Evolutionary conservation across 1,139 yeast species (phyloP), one percentile per base, ranked within the genome.

Genomic region (Blastobotrys ciferrii): DNA sequence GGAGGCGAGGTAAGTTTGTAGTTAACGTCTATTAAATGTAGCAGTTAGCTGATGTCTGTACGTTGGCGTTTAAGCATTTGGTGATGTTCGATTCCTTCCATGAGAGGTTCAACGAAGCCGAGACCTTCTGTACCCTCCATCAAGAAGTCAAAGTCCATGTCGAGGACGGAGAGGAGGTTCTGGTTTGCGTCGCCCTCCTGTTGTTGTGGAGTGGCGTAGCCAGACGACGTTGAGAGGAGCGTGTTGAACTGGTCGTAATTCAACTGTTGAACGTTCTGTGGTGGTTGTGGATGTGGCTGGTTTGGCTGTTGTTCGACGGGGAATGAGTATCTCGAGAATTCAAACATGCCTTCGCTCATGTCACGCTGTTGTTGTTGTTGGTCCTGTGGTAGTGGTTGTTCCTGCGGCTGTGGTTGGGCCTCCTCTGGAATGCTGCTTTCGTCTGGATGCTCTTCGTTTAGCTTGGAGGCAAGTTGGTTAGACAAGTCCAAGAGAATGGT

Each of bases 61-160:
- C 28, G 43, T 23, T 20, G 43, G 30, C 41, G 45, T 42, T 32
- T 32, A 49, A 50, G 52, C 51, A 50, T 54, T 37, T 60, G 61
- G 25, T 60, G 64, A 43, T 82, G 87, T 62, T 87, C 95, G 46
- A 87, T 78, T 76, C 85, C 84, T 62, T 85, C 91, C 6, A 95
- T 85, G 82, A 94, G 84, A 2, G 94, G 94, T 39, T 86, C 95
- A 32, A 87, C 96, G 58, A 87, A 87, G 52, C 87, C 95, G 48
- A 87, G 72, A 15, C 96, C 95, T 33, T 86, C 81, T 33, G 77
- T 72, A 44, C 75, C 76, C 57, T 83, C 82, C 58, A 77, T 80
- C 48, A 81, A 72, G 60, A 87, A 86, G 47, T 65, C 68, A 48
- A 64, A 62, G 32, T 61, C 63, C 53, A 63, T 55, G 25, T 61